phyloP scores from a whole-genome alignment of 148 eudicot genomes.

The Arbutus unedo region DNA sequence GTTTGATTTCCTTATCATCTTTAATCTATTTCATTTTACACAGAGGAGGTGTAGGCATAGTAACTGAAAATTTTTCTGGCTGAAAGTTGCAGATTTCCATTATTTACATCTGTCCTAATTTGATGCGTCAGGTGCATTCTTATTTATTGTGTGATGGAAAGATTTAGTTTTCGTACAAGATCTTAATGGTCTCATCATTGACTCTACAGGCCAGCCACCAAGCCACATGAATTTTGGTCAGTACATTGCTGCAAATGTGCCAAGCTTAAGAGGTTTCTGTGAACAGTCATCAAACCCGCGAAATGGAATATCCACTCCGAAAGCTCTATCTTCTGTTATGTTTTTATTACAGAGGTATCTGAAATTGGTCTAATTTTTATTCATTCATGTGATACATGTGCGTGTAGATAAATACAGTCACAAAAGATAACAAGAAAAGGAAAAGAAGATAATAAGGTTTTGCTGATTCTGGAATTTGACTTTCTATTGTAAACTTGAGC shows the following conservation, averaged over 20 bases:
- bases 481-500: background rate
- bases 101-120: background rate
- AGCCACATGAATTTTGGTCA: slow-evolving; percentile 61
- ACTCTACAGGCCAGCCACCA: slow-evolving; percentile 65
- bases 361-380: background rate
- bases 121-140: background rate
- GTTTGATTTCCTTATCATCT: no score
- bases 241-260: slow-evolving; percentile 65
- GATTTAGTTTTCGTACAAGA: slow-evolving; percentile 9
- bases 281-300: slow-evolving; percentile 44
- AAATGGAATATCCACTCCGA: slow-evolving; percentile 50
- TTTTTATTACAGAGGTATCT: slow-evolving; percentile 65
- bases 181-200: background rate
- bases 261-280: slow-evolving; percentile 58
- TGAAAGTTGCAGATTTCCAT: slow-evolving; percentile 50
- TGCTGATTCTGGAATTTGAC: background rate
- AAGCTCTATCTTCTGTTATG: slow-evolving; percentile 81
- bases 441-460: background rate
- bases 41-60: no score
- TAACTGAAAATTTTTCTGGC: slow-evolving; percentile 57
- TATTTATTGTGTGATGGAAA: background rate
- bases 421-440: background rate
- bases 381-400: no score
- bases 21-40: no score
- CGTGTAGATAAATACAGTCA: background rate